A percentile compares a stretch with the other conserved stretches of the same genome.
Evolutionary conservation across 2,329 filamentous ascomycete species (phyloP).

Genomic region (Biscogniauxia marginata): DNA sequence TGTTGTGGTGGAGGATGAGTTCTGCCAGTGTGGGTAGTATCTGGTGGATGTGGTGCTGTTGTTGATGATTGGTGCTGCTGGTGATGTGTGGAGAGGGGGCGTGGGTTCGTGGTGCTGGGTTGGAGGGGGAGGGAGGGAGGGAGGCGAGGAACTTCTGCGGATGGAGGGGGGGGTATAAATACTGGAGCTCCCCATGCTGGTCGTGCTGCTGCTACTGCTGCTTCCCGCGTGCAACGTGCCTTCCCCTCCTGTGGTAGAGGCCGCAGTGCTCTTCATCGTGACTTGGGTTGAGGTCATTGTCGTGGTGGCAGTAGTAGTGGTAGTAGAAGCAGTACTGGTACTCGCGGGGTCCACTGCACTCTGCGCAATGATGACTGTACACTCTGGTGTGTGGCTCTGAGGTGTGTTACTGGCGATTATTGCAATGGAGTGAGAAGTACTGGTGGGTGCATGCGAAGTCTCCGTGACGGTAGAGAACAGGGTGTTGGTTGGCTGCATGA

Average conservation of each 20-base stretch:
- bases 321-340: no score
- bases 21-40: neutral
- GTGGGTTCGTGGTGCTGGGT: constrained; percentile 26
- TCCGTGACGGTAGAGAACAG: neutral
- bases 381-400: no score
- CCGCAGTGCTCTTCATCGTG: neutral
- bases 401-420: neutral
- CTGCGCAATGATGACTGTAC: no score
- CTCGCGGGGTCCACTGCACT: no score
- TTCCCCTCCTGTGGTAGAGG: neutral
- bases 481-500: no score
- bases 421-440: neutral
- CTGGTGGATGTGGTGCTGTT: neutral
- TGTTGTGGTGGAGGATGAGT: neutral
- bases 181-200: neutral
- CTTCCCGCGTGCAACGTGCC: no score
- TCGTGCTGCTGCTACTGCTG: neutral
- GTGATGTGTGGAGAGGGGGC: no score
- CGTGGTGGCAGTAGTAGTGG: no score
- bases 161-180: neutral
- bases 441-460: neutral
- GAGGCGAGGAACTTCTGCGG: neutral
- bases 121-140: neutral
- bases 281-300: no score
- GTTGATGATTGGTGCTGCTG: neutral